phyloP scores from a whole-genome alignment of 495 filamentous ascomycete genomes.

The Penicillium diatomitis region DNA sequence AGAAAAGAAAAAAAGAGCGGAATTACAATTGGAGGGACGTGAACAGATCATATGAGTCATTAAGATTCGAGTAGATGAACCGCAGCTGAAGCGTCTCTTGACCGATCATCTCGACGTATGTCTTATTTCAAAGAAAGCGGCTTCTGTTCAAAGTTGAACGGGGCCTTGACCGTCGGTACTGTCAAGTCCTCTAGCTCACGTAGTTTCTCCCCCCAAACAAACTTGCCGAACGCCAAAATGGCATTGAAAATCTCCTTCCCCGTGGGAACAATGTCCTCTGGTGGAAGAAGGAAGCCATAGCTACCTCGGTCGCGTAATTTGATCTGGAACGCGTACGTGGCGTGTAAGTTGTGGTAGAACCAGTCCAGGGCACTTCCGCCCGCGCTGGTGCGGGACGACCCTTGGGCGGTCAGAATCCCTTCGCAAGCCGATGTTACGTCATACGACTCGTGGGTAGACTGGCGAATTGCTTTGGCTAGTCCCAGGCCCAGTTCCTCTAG shows the following conservation, averaged over 20 bases:
- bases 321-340: slow-evolving; percentile 86
- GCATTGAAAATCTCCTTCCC: slow-evolving; percentile 80
- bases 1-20: too few species aligned
- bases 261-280: slow-evolving; percentile 79
- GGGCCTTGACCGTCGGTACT: background rate
- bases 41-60: too few species aligned
- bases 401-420: slow-evolving; percentile 47
- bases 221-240: slow-evolving; percentile 71
- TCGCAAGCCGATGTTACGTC: slow-evolving; percentile 82
- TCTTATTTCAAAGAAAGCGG: slow-evolving; percentile 2
- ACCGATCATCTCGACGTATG: background rate
- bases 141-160: slow-evolving; percentile 17
- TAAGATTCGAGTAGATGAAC: slow-evolving; percentile 5
- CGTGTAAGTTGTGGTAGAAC: slow-evolving; percentile 83
- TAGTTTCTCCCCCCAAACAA: slow-evolving; percentile 41
- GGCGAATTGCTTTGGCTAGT: slow-evolving; percentile 80
- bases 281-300: slow-evolving; percentile 87
- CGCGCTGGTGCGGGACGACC: slow-evolving; percentile 38
- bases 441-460: slow-evolving; percentile 66
- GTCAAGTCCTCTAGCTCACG: slow-evolving; percentile 2
- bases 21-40: too few species aligned
- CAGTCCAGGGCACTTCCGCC: slow-evolving; percentile 90
- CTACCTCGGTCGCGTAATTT: slow-evolving; percentile 90
- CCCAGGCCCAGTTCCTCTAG: slow-evolving; percentile 83
- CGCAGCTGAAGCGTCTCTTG: background rate